These are phyloP conservation scores for Boletus rufocinnamomeus DNA, from an alignment of 768 basidiomycete species.

Conservation along the genomic window DNA sequence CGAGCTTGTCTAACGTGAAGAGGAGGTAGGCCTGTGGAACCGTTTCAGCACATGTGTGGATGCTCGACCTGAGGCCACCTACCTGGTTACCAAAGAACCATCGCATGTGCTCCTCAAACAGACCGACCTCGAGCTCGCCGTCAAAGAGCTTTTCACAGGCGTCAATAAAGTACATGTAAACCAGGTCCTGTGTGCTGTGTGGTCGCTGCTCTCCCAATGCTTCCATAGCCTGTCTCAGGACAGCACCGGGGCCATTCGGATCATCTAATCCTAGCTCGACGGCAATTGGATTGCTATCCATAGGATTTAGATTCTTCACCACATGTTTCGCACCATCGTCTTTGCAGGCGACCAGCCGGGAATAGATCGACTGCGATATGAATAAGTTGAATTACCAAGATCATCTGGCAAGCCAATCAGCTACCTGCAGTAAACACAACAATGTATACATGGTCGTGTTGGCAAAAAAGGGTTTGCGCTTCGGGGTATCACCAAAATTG, in stretches of 20 bases:
- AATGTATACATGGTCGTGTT: conserved; percentile 94
- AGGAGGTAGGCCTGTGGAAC: conserved; percentile 79
- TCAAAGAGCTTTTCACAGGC: conserved; percentile 94
- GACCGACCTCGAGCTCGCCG: conserved; percentile 86
- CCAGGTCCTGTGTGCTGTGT: conserved; percentile 57
- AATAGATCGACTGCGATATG: conserved; percentile 76
- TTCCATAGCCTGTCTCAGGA: conserved; percentile 65
- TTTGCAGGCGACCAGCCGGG: conserved; percentile 84
- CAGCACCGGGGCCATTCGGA: conserved; percentile 68
- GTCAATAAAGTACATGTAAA: conserved; percentile 86
- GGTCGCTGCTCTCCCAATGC: conserved; percentile 53
- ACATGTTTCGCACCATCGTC: conserved; percentile 73
- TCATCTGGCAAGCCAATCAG: conserved; percentile 2
- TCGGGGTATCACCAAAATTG: conserved; percentile 34
- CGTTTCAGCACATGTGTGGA: conserved; percentile 7
- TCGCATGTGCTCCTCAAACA: conserved; percentile 94
- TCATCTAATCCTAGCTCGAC: conserved; percentile 86
- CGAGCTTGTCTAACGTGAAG: conserved; percentile 93
- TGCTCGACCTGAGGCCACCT: conserved; percentile 19
- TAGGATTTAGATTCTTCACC: conserved; percentile 60
- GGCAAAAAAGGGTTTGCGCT: conserved; percentile 72
- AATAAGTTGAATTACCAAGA: conserved; percentile 7
- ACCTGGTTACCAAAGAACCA: conserved; percentile 92
- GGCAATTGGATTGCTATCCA: conserved; percentile 79
- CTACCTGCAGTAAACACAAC: conserved; percentile 83